Conservation (phyloP, 2,329 filamentous ascomycete species). For the Bipolaris gigantea region DNA sequence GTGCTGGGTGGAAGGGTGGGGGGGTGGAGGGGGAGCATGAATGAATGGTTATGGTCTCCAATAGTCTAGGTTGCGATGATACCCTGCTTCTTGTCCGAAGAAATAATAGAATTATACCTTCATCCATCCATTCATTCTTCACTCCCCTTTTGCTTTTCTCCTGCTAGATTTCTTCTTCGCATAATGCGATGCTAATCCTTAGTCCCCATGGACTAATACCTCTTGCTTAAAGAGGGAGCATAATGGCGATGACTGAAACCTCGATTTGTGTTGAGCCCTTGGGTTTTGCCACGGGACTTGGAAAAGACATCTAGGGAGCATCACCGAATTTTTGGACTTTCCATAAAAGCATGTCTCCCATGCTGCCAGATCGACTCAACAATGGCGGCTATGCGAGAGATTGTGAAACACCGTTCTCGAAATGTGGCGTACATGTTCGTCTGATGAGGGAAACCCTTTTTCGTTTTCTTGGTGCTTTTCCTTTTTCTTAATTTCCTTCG, state of each 20-base stretch:
- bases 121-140: too few relatives aligned
- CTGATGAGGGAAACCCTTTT: background rate
- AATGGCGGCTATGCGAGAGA: background rate
- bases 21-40: background rate
- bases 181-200: background rate
- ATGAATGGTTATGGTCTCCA: background rate
- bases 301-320: background rate
- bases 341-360: too few relatives aligned
- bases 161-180: background rate
- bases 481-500: background rate
- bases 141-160: background rate
- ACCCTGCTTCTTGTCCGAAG: background rate
- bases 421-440: background rate
- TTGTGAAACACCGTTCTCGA: background rate
- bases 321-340: background rate
- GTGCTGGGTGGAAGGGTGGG: background rate
- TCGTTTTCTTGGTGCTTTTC: background rate
- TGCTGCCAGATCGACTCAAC: background rate
- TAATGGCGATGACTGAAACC: too few relatives aligned
- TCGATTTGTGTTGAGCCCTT: too few relatives aligned
- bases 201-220: too few relatives aligned
- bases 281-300: too few relatives aligned
- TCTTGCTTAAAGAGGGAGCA: background rate
- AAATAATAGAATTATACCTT: background rate
- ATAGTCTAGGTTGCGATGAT: background rate